Evolutionary conservation across 2,329 filamentous ascomycete genomes (phyloP), one percentile per base, ranked within the genome.

Genomic region (Ophiostoma australiae): DNA sequence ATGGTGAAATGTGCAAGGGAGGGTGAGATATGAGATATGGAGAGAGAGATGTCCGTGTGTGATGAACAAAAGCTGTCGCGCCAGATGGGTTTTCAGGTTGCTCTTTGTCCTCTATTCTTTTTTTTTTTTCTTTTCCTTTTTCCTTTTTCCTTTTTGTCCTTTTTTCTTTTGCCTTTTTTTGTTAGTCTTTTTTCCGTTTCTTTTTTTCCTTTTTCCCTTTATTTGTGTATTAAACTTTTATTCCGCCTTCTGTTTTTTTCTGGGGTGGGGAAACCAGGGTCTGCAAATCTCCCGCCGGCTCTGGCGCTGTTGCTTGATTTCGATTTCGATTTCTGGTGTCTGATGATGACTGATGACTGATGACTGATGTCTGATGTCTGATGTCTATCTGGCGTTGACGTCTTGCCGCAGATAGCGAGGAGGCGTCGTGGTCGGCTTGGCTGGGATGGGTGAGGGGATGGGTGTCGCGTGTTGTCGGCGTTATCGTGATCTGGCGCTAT

Each of bases 231-330:
- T 17, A 17, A 17, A 27, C 8, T 67, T 44, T 31, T 33, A n/a
- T 41, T 67, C n/a, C 23, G 23, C 39, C 39, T 67, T 41, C 39
- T 48, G 17, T 41, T 20, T 67, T 48, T 48, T 67, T 48, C 66
- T 44, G 39, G 37, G 39, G 66, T 67, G 66, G 66, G 13, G 66
- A 67, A 66, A 58, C 52, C 37, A 67, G 39, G 37, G 66, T 67
- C 66, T 67, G 66, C 39, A 67, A 67, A 67, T 67, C 66, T 67
- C 66, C 35, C 35, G 65, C 37, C 65, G n/a, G 33, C 61, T 17
- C 17, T 65, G n/a, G 58, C n/a, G 27, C 3, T 31, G 27, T 31
- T 31, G 27, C n/a, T 23, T n/a, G 52, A 35, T 33, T 39, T 37
- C 37, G 10, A 39, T 31, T 39, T 39, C 17, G 44, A 48, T 48